Conservation (phyloP, 2,329 filamentous ascomycete genomes). For the Talaromyces sp. region DNA sequence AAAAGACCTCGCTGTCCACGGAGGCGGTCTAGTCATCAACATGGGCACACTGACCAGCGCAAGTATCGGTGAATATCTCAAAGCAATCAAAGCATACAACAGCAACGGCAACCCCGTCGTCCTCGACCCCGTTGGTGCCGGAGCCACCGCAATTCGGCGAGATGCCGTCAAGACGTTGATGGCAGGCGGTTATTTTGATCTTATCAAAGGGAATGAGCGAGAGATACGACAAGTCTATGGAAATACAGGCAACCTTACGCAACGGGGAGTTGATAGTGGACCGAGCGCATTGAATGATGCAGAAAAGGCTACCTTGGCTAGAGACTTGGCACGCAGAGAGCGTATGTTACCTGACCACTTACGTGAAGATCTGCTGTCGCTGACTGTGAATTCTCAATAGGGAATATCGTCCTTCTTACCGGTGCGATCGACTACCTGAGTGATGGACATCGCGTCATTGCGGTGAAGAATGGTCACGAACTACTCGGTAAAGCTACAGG, state of each 20-base stretch:
- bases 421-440: conserved; percentile 71
- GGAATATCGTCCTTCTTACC: conserved; percentile 73
- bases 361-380: background rate
- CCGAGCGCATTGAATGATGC: conserved; percentile 48
- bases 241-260: conserved; percentile 47
- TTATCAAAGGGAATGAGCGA: conserved; percentile 92
- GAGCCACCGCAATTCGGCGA: conserved; percentile 70
- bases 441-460: conserved; percentile 63
- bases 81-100: conserved; percentile 79
- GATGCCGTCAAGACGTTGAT: conserved; percentile 67
- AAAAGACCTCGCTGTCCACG: conserved; percentile 67
- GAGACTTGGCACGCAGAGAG: conserved; percentile 61
- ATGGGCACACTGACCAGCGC: conserved; percentile 88
- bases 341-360: conserved; percentile 37
- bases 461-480: conserved; percentile 70
- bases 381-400: conserved; percentile 21
- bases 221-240: conserved; percentile 74
- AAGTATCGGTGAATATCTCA: conserved; percentile 63
- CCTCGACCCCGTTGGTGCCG: conserved; percentile 85
- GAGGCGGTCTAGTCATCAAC: conserved; percentile 79
- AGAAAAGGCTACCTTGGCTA: conserved; percentile 60
- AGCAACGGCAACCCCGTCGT: conserved; percentile 67
- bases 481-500: conserved; percentile 44
- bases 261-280: conserved; percentile 79
- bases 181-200: conserved; percentile 67